Percentiles rank a stretch among this genome's conserved stretches.
phyloP scores from a whole-genome alignment of 108 stramenopile genomes.

The Licmophora abbreviata region DNA sequence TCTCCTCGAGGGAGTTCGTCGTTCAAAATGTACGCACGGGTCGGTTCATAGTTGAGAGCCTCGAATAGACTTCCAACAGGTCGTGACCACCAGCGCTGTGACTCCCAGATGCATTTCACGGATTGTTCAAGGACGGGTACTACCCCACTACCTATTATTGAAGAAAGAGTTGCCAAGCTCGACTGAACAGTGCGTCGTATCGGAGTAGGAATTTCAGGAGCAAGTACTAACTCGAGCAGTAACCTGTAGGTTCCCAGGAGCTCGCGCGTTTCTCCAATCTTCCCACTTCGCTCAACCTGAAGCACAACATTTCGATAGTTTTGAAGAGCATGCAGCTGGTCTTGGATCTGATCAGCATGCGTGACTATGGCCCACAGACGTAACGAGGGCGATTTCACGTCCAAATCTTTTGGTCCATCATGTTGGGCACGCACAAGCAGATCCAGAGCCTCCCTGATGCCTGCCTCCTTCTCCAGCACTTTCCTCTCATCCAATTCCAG shows the following conservation, averaged over 20 bases:
- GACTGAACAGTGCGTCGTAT: slow-evolving; percentile 39
- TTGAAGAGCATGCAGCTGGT: slow-evolving; percentile 21
- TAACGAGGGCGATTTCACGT: background rate
- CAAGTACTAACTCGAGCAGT: slow-evolving; percentile 41
- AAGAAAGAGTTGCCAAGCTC: slow-evolving; percentile 8
- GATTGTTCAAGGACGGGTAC: slow-evolving; percentile 1
- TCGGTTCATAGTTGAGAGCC: slow-evolving; percentile 4
- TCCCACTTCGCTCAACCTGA: background rate
- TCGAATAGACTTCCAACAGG: slow-evolving; percentile 14
- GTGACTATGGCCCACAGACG: slow-evolving; percentile 3
- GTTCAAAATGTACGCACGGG: no score
- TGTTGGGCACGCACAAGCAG: background rate
- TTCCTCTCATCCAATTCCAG: background rate
- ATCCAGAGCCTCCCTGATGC: slow-evolving; percentile 4
- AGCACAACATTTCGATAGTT: slow-evolving; percentile 12
- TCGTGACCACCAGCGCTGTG: slow-evolving; percentile 13
- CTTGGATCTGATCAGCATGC: slow-evolving; percentile 6
- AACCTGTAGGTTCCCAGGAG: slow-evolving; percentile 25
- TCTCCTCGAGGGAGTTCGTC: no score
- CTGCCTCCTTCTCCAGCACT: background rate
- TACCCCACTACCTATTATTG: background rate
- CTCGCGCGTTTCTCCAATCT: background rate
- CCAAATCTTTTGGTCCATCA: background rate
- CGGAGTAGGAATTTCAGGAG: slow-evolving; percentile 26
- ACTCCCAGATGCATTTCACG: background rate